These are phyloP conservation scores for Noccaea caerulescens DNA, from an alignment of 345 rosid genomes.

Conservation along the genomic window DNA sequence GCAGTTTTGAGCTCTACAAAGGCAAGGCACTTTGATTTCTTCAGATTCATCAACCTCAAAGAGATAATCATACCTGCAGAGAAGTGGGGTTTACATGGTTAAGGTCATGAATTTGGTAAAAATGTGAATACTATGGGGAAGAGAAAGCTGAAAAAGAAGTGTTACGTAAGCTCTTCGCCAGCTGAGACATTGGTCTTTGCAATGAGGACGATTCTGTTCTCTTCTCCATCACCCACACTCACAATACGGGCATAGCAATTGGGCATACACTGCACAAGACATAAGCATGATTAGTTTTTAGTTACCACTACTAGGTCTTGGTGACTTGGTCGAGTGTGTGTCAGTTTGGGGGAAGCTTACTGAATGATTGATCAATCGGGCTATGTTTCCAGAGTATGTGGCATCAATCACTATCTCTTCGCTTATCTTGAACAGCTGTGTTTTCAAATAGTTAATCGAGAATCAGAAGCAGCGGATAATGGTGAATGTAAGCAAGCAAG, in stretches of 20 bases:
- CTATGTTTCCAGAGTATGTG: slow-evolving; percentile 88
- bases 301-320: slow-evolving; percentile 5
- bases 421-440: slow-evolving; percentile 92
- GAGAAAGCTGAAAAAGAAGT: slow-evolving; percentile 7
- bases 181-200: slow-evolving; percentile 76
- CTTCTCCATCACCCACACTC: slow-evolving; percentile 66
- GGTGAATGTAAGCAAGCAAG: slow-evolving; percentile 5
- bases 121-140: not conserved
- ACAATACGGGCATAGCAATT: slow-evolving; percentile 94
- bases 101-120: not conserved
- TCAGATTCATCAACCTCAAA: slow-evolving; percentile 84
- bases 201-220: slow-evolving; percentile 82
- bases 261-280: slow-evolving; percentile 80
- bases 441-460: slow-evolving; percentile 5
- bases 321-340: not conserved
- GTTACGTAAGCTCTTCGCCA: slow-evolving; percentile 89
- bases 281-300: slow-evolving; percentile 10
- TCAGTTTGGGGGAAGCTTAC: slow-evolving; percentile 45
- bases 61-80: slow-evolving; percentile 81
- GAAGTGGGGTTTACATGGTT: slow-evolving; percentile 3
- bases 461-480: slow-evolving; percentile 13
- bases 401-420: slow-evolving; percentile 96
- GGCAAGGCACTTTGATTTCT: slow-evolving; percentile 83
- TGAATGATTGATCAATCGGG: slow-evolving; percentile 95
- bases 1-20: slow-evolving; percentile 75